Base-by-base conservation (phyloP, 2,329 filamentous ascomycete species). In the Eutypella sp. region DNA sequence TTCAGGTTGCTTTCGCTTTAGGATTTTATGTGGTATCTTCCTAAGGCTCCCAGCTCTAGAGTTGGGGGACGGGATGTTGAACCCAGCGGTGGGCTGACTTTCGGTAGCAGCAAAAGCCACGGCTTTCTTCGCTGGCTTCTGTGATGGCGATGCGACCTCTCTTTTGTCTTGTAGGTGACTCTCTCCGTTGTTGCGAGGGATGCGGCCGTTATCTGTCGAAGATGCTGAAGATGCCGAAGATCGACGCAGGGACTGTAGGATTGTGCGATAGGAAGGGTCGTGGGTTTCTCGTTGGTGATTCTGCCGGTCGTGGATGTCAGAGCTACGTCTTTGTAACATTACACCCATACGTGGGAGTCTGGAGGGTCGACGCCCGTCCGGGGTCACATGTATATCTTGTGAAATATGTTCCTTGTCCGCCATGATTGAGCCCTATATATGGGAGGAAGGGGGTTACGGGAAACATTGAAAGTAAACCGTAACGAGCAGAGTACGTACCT, bases 401-500 rank as follows among this genome's bases (percentile, higher is more conserved):
- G 41, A 22, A 18, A 27, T 33, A 25, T 22, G 36, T 40, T 48
- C 48, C 27, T 44, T 44, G 27, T 50, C 45, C n/a, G 40, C 31
- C 57, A 57, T 57, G 22, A 48, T 41, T 39, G 19, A 49, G 34
- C 41, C n/a, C n/a, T 19, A 19, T 27, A 38, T 16, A 29, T 18
- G 43, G 24, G 15, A 27, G 16, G 41, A 37, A 27, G 34, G 23
- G 9, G n/a, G n/a, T n/a, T n/a, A n/a, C n/a, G n/a, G n/a, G n/a
- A n/a, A n/a, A n/a, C n/a, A n/a, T n/a, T n/a, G n/a, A n/a, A 23
- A 7, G 10, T 3, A 15, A 39, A 24, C 10, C 19, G 38, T 13
- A 37, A 46, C 22, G 43, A 46, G 42, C 22, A 37, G 54, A 57
- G 46, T 60, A 61, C 57, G 52, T 53, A 49, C n/a, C 10, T 37